Evolutionary conservation across 2,329 filamentous ascomycete species (phyloP).

Genomic region (Neocatenulostroma microsporum): DNA sequence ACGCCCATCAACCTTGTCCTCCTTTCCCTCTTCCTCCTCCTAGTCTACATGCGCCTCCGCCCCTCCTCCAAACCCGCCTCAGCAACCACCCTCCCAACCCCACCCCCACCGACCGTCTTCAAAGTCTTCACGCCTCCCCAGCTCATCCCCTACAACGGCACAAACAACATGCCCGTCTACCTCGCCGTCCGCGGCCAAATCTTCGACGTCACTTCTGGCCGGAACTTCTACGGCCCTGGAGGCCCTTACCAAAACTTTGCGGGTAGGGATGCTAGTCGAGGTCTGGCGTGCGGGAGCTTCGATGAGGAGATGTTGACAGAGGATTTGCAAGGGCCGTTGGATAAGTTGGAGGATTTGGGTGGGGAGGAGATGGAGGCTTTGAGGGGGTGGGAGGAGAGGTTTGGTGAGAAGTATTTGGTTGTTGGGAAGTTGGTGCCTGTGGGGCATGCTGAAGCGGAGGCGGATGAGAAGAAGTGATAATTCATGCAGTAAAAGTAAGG

Average conservation of each 20-base stretch:
- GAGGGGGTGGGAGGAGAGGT: slow-evolving; percentile 87
- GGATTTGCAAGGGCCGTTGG: slow-evolving; percentile 75
- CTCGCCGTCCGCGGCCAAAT: slow-evolving; percentile 85
- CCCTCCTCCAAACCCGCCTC: slow-evolving; percentile 42
- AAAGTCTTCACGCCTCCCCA: slow-evolving; percentile 75
- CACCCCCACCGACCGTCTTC: slow-evolving; percentile 68
- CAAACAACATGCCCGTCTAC: slow-evolving; percentile 66
- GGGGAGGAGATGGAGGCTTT: slow-evolving; percentile 73
- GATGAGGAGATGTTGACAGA: slow-evolving; percentile 92
- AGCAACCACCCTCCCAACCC: slow-evolving; percentile 42
- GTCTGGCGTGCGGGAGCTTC: slow-evolving; percentile 84
- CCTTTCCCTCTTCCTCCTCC: slow-evolving; percentile 48
- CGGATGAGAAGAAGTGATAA: slow-evolving; percentile 2
- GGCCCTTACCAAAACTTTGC: slow-evolving; percentile 96
- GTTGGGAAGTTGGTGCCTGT: slow-evolving; percentile 75
- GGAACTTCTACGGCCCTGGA: slow-evolving; percentile 93
- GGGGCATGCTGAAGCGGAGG: slow-evolving; percentile 16
- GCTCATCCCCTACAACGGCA: slow-evolving; percentile 79
- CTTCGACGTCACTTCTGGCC: slow-evolving; percentile 80
- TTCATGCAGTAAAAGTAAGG: too few species aligned
- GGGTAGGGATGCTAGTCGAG: slow-evolving; percentile 79
- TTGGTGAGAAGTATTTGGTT: slow-evolving; percentile 89
- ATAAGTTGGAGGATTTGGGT: slow-evolving; percentile 64
- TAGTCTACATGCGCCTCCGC: slow-evolving; percentile 53
- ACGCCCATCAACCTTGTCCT: slow-evolving; percentile 57